Conservation (phyloP, 2,329 filamentous ascomycete genomes). For the Aureobasidium musti region DNA sequence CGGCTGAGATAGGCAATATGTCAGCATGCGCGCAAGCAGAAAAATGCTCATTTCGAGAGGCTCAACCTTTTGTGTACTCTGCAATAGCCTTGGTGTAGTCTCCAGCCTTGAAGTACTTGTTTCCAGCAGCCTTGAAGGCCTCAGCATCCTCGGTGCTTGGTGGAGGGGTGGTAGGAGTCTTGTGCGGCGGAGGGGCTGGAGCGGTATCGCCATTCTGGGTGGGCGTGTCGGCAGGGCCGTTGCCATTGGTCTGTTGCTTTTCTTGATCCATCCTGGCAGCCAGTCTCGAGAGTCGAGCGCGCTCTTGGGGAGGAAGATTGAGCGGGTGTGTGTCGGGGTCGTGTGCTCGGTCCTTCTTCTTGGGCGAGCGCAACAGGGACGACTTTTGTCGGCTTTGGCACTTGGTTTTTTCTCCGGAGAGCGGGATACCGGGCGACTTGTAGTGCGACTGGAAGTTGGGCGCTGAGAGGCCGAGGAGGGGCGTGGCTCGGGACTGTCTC, state of each 20-base stretch:
- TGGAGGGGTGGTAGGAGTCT: constrained; percentile 53
- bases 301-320: constrained; percentile 86
- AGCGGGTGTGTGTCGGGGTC: constrained; percentile 79
- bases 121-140: constrained; percentile 86
- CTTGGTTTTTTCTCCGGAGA: constrained; percentile 18
- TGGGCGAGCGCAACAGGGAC: constrained; percentile 19
- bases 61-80: constrained; percentile 87
- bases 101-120: constrained; percentile 95
- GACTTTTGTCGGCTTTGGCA: constrained; percentile 21
- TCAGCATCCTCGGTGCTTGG: constrained; percentile 68
- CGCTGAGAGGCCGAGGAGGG: constrained; percentile 14
- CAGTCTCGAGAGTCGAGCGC: constrained; percentile 71
- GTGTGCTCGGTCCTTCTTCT: constrained; percentile 34
- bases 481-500: neutral
- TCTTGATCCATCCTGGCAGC: constrained; percentile 43
- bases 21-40: constrained; percentile 35
- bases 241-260: constrained; percentile 59
- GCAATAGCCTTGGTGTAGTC: constrained; percentile 85
- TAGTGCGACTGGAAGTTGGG: neutral
- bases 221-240: constrained; percentile 75
- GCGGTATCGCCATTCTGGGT: constrained; percentile 54
- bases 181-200: constrained; percentile 72
- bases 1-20: constrained; percentile 58
- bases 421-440: constrained; percentile 11
- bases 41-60: constrained; percentile 12